Evolutionary conservation across 2,329 filamentous ascomycete genomes (phyloP).

Genomic region (Fusarium continuum): DNA sequence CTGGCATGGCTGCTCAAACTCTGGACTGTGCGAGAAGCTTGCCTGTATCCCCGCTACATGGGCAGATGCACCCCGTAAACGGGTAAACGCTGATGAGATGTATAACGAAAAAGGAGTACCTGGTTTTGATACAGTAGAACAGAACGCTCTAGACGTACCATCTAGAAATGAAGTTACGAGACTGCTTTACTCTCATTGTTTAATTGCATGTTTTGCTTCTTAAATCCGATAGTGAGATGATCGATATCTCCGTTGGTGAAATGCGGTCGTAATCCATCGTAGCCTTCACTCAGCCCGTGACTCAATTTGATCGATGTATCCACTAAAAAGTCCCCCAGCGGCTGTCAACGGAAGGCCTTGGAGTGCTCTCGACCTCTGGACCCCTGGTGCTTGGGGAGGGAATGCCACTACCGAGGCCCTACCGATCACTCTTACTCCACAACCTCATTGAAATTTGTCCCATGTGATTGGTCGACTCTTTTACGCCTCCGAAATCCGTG

Average conservation of each 20-base stretch:
- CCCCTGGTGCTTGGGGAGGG: constrained; percentile 2
- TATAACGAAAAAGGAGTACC: constrained; percentile 29
- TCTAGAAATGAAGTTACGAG: constrained; percentile 22
- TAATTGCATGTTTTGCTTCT: not conserved
- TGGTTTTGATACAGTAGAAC: constrained; percentile 18
- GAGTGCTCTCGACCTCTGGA: constrained; percentile 19
- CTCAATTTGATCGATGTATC: constrained; percentile 9
- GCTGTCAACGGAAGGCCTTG: constrained; percentile 36
- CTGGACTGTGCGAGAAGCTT: constrained; percentile 71
- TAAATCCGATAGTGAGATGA: not conserved
- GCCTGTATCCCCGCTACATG: constrained; percentile 83
- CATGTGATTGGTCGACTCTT: constrained; percentile 43
- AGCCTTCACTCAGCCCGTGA: constrained; percentile 8
- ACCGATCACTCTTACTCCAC: constrained; percentile 28
- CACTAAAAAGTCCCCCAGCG: constrained; percentile 25
- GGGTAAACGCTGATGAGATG: constrained; percentile 10
- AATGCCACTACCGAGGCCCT: constrained; percentile 42
- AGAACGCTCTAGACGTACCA: constrained; percentile 18
- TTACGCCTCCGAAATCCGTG: constrained; percentile 37
- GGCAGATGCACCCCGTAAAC: constrained; percentile 78
- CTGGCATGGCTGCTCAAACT: constrained; percentile 72
- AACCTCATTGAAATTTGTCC: constrained; percentile 36
- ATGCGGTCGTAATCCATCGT: constrained; percentile 6
- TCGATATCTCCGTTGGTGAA: constrained; percentile 12
- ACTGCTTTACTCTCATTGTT: constrained; percentile 21